A percentile compares a stretch with the other conserved stretches of the same genome.
These are phyloP conservation scores for Aspergillus fischeri DNA, from an alignment of 2,329 filamentous ascomycete species.

Conservation along the genomic window DNA sequence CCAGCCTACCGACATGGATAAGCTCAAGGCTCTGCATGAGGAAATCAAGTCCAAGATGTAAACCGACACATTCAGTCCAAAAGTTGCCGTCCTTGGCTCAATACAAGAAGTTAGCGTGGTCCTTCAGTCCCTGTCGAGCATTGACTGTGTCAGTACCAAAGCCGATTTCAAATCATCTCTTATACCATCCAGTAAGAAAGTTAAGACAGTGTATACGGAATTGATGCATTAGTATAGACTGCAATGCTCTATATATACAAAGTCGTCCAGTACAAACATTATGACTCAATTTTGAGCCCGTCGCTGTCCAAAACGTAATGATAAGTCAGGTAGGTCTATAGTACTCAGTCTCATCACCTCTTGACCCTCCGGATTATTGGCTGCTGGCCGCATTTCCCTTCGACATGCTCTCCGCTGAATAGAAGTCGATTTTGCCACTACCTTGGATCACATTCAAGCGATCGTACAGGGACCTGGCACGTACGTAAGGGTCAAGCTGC, in stretches of 20 bases:
- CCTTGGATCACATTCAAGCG: conserved; percentile 66
- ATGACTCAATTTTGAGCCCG: background rate
- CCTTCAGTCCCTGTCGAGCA: background rate
- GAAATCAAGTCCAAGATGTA: conserved; percentile 90
- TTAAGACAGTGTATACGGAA: background rate
- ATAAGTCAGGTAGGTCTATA: background rate
- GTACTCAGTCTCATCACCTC: background rate
- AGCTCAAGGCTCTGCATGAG: conserved; percentile 72
- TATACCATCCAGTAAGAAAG: conserved; percentile 2
- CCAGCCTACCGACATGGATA: conserved; percentile 71
- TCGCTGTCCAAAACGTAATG: background rate
- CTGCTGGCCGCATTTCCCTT: conserved; percentile 10
- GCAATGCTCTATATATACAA: conserved; percentile 1
- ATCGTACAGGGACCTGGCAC: conserved; percentile 82
- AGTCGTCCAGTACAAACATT: background rate
- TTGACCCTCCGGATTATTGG: background rate
- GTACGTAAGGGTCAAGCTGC: conserved; percentile 79
- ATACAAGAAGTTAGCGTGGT: background rate
- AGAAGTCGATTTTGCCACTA: conserved; percentile 68
- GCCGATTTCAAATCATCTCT: background rate
- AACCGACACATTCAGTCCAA: conserved; percentile 6
- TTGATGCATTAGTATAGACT: background rate
- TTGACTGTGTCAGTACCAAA: background rate
- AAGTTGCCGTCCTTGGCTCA: background rate
- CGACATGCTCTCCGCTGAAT: conserved; percentile 42